Conservation (phyloP, 2,329 filamentous ascomycete species). For the Fusarium sp. region DNA sequence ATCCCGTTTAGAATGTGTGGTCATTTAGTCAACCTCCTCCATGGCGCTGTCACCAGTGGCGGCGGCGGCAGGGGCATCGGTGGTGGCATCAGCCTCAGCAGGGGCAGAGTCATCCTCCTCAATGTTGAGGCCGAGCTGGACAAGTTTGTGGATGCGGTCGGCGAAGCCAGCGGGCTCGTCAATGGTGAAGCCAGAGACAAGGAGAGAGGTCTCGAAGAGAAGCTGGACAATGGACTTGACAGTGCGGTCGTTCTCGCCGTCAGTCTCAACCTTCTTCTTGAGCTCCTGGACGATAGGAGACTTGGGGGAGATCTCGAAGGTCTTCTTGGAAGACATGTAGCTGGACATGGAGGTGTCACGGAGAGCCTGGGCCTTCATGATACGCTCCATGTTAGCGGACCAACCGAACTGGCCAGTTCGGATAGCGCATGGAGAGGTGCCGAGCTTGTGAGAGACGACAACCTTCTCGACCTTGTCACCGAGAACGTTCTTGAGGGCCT, state of each 20-base stretch:
- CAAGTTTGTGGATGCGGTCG: constrained; percentile 99
- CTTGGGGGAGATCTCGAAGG: constrained; percentile 99
- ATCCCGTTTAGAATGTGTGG: constrained; percentile 46
- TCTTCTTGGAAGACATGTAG: constrained; percentile 99
- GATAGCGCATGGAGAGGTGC: constrained; percentile 94
- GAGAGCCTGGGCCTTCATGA: constrained; percentile 99
- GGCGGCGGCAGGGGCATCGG: constrained; percentile 64
- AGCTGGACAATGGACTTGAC: constrained; percentile 99
- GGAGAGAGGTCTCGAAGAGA: constrained; percentile 97
- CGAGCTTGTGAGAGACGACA: constrained; percentile 97
- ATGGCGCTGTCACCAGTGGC: constrained; percentile 89
- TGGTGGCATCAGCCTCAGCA: constrained; percentile 62
- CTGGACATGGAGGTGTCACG: constrained; percentile 99
- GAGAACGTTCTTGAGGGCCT: constrained; percentile 98
- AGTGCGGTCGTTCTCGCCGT: constrained; percentile 98
- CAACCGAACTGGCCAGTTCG: constrained; percentile 99
- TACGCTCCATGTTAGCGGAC: constrained; percentile 99
- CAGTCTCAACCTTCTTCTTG: constrained; percentile 98
- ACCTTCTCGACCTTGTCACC: constrained; percentile 99
- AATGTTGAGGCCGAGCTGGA: constrained; percentile 96
- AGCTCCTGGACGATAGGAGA: constrained; percentile 98
- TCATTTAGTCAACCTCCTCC: constrained; percentile 97
- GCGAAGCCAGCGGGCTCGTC: constrained; percentile 98
- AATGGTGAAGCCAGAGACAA: constrained; percentile 99
- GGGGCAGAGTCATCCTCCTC: constrained; percentile 86